A percentile compares a stretch with the other conserved stretches of the same genome.
phyloP scores from a whole-genome alignment of 2,329 filamentous ascomycete species.

The Coccinonectria pachysandricola region DNA sequence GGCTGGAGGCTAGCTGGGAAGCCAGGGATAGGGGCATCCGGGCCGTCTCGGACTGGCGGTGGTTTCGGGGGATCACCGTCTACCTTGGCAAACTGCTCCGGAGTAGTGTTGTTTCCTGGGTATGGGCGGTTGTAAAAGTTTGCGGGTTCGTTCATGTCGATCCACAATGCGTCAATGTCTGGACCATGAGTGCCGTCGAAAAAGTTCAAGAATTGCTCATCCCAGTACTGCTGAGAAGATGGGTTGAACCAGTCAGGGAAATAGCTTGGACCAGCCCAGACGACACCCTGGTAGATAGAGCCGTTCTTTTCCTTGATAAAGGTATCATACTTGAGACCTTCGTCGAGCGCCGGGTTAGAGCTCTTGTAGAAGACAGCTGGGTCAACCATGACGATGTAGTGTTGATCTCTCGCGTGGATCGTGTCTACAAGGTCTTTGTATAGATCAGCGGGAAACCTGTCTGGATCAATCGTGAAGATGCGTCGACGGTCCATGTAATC shows the following conservation, averaged over 20 bases:
- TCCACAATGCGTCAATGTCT: conserved; percentile 69
- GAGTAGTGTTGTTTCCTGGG: conserved; percentile 28
- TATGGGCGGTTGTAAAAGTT: conserved; percentile 23
- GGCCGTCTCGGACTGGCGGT: conserved; percentile 43
- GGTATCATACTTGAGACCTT: conserved; percentile 32
- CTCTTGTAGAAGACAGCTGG: conserved; percentile 50
- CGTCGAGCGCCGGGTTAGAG: conserved; percentile 23
- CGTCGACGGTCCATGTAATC: conserved; percentile 27
- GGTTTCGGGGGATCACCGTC: conserved; percentile 46
- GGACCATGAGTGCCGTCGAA: conserved; percentile 55
- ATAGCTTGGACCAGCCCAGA: conserved; percentile 64
- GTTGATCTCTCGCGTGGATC: conserved; percentile 56
- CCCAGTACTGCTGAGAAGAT: conserved; percentile 57
- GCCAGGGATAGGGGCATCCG: conserved; percentile 13
- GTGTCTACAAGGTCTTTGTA: conserved; percentile 57
- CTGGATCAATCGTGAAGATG: conserved; percentile 51
- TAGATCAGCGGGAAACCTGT: conserved; percentile 49
- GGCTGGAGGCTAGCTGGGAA: conserved; percentile 16
- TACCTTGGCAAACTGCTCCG: conserved; percentile 24
- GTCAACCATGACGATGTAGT: conserved; percentile 72
- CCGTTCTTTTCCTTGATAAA: conserved; percentile 44
- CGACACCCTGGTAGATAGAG: conserved; percentile 49
- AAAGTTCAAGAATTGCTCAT: conserved; percentile 52
- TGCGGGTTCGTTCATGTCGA: conserved; percentile 48
- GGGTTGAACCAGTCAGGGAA: conserved; percentile 70